Evolutionary conservation across 257 asterid genomes (phyloP).

Genomic region (Ballota nigra): DNA sequence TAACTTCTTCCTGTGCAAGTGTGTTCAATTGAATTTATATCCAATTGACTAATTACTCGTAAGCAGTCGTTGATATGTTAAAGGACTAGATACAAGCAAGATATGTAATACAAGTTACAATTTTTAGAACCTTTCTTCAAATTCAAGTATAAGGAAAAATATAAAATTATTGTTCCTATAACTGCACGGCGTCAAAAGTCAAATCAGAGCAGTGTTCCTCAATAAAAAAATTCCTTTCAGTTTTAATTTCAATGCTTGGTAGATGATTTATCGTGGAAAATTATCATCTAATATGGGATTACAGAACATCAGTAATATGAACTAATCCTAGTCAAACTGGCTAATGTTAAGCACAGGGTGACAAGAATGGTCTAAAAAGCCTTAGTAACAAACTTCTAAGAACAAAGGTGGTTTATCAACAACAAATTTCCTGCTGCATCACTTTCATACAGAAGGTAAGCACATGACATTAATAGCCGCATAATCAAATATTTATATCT

Average conservation of each 20-base stretch:
- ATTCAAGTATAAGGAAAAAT: neutral
- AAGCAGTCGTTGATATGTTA: neutral
- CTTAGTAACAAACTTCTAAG: neutral
- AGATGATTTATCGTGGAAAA: neutral
- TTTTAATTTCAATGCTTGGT: neutral
- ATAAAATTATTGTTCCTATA: neutral
- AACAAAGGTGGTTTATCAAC: neutral
- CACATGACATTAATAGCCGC: neutral
- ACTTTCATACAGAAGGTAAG: neutral
- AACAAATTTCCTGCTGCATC: neutral
- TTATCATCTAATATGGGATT: neutral
- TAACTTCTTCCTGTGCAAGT: neutral
- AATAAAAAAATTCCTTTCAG: neutral
- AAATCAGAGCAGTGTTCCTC: constrained; percentile 6
- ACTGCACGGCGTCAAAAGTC: neutral
- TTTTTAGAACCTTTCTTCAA: constrained; percentile 3
- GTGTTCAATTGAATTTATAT: neutral
- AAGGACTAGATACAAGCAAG: neutral
- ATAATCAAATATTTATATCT: neutral
- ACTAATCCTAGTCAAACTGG: constrained; percentile 1
- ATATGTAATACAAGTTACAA: neutral
- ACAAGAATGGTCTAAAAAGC: neutral
- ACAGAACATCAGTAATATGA: neutral
- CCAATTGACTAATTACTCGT: neutral
- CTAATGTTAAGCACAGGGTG: constrained; percentile 1